Base-by-base conservation (phyloP, 2,329 filamentous ascomycete species). In the Clonostachys rhizophaga region DNA sequence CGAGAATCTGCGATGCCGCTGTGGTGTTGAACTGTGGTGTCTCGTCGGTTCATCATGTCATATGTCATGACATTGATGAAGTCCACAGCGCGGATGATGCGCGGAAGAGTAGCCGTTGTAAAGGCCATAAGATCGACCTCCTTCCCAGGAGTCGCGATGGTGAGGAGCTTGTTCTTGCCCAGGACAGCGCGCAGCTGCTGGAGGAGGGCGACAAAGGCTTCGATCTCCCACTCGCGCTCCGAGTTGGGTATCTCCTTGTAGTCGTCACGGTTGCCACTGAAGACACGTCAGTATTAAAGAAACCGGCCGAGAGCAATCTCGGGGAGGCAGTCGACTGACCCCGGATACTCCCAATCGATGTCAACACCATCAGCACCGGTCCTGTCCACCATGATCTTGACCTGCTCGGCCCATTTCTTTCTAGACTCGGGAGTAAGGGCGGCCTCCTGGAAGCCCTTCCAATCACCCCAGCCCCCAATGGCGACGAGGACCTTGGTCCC, bases 401-500 rank as follows among this genome's bases (percentile, higher is more conserved):
- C 74, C 53, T 87, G 87, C 41, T 69, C 68, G 2, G 85, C 83
- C 65, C 86, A 91, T 8, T 65, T 66, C 50, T 72, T 68, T 14
- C 83, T 76, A 2, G 72, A 75, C 11, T 34, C 54, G 1, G 76
- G 69, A 5, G 73, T 72, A 44, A 69, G 71, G 2, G 82, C 79
- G 0, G 76, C 84, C 10, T 60, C 61, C 1, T 76, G 74, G 56
- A 88, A 90, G 0, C 84, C 86, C 7, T 63, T 60, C 1, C 77
- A 83, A 50, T 89, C 83, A 0, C 85, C 86, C 86, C 87, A 91
- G 45, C 86, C 87, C 11, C 87, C 87, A 52, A 91, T 81, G 17
- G 87, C 85, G 36, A 90, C 74, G 68, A 86, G 76, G 18, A 90
- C 64, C 54, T 86, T 83, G 17, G 83, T 83, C 24, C 69, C 70